A percentile compares a stretch with the other conserved stretches of the same genome.
These are phyloP conservation scores for Xanthoceras sorbifolium DNA, from an alignment of 345 rosid genomes.

Conservation along the genomic window DNA sequence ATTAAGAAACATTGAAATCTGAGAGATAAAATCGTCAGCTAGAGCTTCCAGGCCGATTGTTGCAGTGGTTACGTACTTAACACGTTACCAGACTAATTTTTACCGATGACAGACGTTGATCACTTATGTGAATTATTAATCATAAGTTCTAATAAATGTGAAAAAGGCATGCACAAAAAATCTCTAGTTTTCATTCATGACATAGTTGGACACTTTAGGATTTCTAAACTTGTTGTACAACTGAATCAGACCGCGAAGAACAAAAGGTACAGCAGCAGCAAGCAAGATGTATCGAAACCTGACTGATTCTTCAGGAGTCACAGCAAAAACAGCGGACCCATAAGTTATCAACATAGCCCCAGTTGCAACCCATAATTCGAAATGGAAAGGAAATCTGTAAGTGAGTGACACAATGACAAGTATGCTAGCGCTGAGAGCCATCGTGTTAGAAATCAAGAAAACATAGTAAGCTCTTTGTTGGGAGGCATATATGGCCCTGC, in stretches of 20 bases:
- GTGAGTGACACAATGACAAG: conserved; percentile 23
- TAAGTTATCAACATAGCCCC: conserved; percentile 29
- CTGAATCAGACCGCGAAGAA: conserved; percentile 11
- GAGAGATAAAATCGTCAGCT: background rate
- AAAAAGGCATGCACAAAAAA: too few species aligned
- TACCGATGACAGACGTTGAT: too few species aligned
- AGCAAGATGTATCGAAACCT: conserved; percentile 20
- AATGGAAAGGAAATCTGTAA: conserved; percentile 26
- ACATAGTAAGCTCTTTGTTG: conserved; percentile 18
- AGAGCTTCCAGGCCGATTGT: background rate
- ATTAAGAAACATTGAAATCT: background rate
- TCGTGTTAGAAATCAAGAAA: conserved; percentile 27
- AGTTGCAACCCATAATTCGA: conserved; percentile 23
- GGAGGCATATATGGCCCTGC: conserved; percentile 21
- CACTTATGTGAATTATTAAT: too few species aligned
- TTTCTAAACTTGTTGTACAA: background rate
- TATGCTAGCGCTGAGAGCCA: conserved; percentile 22
- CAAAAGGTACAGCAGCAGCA: conserved; percentile 17
- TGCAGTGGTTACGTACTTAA: background rate
- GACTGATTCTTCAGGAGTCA: conserved; percentile 21
- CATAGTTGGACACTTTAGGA: background rate
- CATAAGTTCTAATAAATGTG: background rate
- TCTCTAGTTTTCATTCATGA: background rate
- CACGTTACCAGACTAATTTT: background rate
- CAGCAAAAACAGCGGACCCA: conserved; percentile 29